Evolutionary conservation across 331 rosid genomes (phyloP).

Genomic region (Quercus lobata): DNA sequence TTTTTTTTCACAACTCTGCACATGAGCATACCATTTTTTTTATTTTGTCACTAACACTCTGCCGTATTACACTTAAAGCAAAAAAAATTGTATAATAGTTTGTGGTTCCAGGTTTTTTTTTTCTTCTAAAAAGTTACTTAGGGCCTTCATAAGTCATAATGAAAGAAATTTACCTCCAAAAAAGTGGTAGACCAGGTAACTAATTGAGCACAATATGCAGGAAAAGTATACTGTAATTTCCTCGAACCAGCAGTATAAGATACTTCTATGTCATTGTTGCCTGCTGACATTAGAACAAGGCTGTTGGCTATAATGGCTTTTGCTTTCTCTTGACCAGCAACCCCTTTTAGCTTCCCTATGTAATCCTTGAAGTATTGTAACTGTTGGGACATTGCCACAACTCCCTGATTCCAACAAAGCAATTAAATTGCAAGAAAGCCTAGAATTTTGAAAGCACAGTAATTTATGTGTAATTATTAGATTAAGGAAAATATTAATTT

Average conservation of each 20-base stretch:
- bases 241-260: neutral
- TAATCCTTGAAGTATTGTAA: conserved; percentile 5
- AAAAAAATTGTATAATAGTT: no score
- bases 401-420: neutral
- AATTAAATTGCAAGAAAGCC: neutral
- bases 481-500: no score
- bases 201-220: neutral
- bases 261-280: conserved; percentile 8
- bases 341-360: neutral
- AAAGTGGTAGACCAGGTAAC: neutral
- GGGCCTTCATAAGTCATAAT: no score
- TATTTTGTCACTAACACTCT: no score
- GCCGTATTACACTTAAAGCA: no score
- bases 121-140: no score
- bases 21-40: no score
- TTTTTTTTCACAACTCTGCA: no score
- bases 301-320: conserved; percentile 5
- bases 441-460: neutral
- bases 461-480: no score
- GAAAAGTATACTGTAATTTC: neutral
- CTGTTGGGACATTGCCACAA: neutral
- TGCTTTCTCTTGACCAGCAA: conserved; percentile 10
- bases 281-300: conserved; percentile 8
- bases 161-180: neutral
- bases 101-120: no score